Evolutionary conservation across 371 early-diverging fungal species (phyloP).

Genomic region (Syncephalastrum contaminatum): DNA sequence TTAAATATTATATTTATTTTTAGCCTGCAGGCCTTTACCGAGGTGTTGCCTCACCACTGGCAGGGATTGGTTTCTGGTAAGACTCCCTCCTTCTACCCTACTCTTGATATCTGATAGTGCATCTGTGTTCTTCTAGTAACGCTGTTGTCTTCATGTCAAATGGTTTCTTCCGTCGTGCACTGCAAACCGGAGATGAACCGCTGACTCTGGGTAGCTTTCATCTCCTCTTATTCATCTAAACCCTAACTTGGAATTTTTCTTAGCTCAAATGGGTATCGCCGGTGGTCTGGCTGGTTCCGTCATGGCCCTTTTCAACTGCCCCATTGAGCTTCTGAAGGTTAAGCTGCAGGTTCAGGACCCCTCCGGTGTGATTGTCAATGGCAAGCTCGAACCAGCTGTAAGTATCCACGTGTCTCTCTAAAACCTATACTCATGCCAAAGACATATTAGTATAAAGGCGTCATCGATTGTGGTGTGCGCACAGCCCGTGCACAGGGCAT

Average conservation of each 20-base stretch:
- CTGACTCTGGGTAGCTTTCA: slow-evolving; percentile 37
- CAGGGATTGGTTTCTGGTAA: slow-evolving; percentile 86
- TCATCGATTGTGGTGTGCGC: slow-evolving; percentile 73
- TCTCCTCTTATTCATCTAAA: background rate
- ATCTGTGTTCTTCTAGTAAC: slow-evolving; percentile 49
- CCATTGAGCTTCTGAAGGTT: slow-evolving; percentile 85
- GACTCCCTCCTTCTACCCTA: background rate
- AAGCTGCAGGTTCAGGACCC: slow-evolving; percentile 77
- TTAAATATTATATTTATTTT: background rate
- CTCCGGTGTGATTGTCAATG: slow-evolving; percentile 34
- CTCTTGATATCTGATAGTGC: background rate
- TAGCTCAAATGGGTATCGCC: slow-evolving; percentile 65
- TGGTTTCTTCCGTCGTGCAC: slow-evolving; percentile 67
- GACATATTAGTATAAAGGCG: slow-evolving; percentile 62
- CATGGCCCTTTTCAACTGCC: slow-evolving; percentile 84
- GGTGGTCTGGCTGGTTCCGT: slow-evolving; percentile 84
- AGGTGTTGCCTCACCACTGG: slow-evolving; percentile 81
- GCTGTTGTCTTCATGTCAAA: slow-evolving; percentile 86
- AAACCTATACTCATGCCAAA: background rate
- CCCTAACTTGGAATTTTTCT: background rate
- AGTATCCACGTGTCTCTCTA: slow-evolving; percentile 12
- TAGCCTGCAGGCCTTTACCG: slow-evolving; percentile 76
- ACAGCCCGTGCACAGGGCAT: slow-evolving; percentile 69
- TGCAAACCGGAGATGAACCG: slow-evolving; percentile 55
- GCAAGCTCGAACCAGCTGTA: slow-evolving; percentile 48